Base-by-base conservation (phyloP, 441 rosid species). In the Gossypium gossypioides region DNA sequence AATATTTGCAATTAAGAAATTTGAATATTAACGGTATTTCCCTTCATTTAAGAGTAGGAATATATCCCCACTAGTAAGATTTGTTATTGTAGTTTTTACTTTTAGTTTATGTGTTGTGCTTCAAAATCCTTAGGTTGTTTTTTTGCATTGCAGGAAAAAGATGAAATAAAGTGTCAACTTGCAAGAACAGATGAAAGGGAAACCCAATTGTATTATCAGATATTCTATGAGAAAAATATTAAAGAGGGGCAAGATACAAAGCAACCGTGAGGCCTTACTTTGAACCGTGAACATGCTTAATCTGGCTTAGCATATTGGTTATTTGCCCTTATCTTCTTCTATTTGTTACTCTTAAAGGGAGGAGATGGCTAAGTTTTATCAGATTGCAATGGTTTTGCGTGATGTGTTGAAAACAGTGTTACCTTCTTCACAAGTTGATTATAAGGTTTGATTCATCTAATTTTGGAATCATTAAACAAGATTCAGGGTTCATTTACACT, bases 351-450 rank as follows among this genome's bases (percentile, higher is more conserved):
- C 61, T 77, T 87, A 76, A 83, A 96, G 98, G 86, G 96, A 93
- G 86, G 96, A 91, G 88, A 91, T 91, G 97, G 88, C 87, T 60
- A 93, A 87, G 85, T 79, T 86, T 68, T 88, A 87, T 79, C 93
- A 84, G 84, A 85, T 84, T 74, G 99, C 98, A 0, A 68, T 87
- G 0, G 97, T 96, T 24, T 82, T 96, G 74, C 88, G 86, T 81
- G 98, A 93, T 79, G 97, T 88, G 79, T 51, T 93, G 79, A 85
- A 1, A 74, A 81, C 88, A 2, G 87, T 93, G 58, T 91, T 88
- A 25, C 91, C 82, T 76, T 0, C 77, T 44, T 0, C 67, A 55
- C 87, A 81, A 79, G 19, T 93, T 57, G 94, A 91, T 15, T 84
- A 76, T 37, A 74, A 88, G 98, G 99, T 96, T 65, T 50, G 80